Evolutionary conservation across 306 rosid species (phyloP), one percentile per base, ranked within the genome.

Genomic region (Pterocarpus macrocarpus): DNA sequence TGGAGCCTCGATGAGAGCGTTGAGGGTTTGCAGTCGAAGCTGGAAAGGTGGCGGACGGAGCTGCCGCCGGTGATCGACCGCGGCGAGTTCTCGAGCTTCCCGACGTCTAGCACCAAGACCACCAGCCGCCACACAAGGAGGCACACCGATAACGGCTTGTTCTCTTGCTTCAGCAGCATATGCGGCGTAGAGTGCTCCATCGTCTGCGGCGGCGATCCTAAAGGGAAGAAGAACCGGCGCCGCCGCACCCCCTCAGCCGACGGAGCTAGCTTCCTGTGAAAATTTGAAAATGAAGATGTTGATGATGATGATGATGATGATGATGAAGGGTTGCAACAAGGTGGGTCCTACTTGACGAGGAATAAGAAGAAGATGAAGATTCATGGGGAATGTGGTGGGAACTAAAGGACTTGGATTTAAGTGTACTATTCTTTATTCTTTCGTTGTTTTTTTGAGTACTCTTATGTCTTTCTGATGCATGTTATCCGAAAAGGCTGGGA

Each of bases 91-190:
- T 85, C 90, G 0, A 91, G 92, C 82, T 50, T 55, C 5, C 79
- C 43, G 3, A 45, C 85, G 4, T 8, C 91, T 0, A 75, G 65
- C 41, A 52, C 81, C 0, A 80, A 66, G 38, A 76, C 68, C 17
- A 71, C 64, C 17, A 61, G 28, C 79, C 69, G 74, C 33, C 95
- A 83, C 28, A 1, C 35, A 0, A 83, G 89, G 70, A 87, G 94
- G 73, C 85, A 87, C 62, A 86, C 89, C 0, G 94, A 91, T 0
- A 50, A 8, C 32, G 96, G 97, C 0, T 75, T 95, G 38, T 95
- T 95, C 70, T 95, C 97, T 1, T 92, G 98, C 83, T 94, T 94
- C 38, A 90, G 98, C 62, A 94, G 81, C 36, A 92, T 94, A 2
- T 94, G 97, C 4, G 97, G 97, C 0, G 64, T 84, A 16, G 87